Evolutionary conservation across 2,329 filamentous ascomycete genomes (phyloP).

Genomic region (Fusarium anthophilum): DNA sequence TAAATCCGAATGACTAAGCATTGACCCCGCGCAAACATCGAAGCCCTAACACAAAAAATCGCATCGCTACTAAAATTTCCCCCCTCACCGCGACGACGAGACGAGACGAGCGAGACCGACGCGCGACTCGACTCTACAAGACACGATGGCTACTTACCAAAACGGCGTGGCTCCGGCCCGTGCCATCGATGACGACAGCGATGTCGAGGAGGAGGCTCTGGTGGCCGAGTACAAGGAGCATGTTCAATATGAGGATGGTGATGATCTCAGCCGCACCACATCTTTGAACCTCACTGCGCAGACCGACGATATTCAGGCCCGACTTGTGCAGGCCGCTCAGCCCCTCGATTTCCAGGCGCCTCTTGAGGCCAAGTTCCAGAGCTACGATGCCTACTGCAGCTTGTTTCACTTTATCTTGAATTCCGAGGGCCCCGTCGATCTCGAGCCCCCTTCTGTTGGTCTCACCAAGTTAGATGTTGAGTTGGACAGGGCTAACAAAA

Average conservation of each 20-base stretch:
- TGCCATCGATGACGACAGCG: constrained; percentile 81
- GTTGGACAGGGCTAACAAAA: constrained; percentile 32
- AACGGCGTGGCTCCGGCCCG: constrained; percentile 69
- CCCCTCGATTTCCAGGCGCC: constrained; percentile 96
- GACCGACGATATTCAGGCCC: constrained; percentile 91
- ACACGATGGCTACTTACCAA: constrained; percentile 68
- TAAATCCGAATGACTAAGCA: constrained; percentile 16
- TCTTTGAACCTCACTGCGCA: constrained; percentile 76
- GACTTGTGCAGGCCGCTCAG: constrained; percentile 89
- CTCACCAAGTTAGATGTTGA: constrained; percentile 17
- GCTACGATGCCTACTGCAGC: constrained; percentile 99
- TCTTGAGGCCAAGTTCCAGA: constrained; percentile 96
- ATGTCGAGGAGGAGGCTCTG: constrained; percentile 94
- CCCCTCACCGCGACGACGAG: constrained; percentile 45
- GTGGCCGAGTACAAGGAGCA: constrained; percentile 97
- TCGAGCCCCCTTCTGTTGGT: constrained; percentile 94
- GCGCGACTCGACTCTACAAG: constrained; percentile 44
- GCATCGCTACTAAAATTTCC: constrained; percentile 47
- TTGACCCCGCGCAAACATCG: constrained; percentile 40
- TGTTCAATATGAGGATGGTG: constrained; percentile 89
- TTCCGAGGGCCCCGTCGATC: constrained; percentile 97
- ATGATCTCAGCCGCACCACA: constrained; percentile 79
- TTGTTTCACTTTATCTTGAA: constrained; percentile 99
- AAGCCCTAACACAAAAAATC: constrained; percentile 51
- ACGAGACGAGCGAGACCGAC: constrained; percentile 38